Base-by-base conservation (phyloP, 345 rosid species). In the Rhizophora mangle region DNA sequence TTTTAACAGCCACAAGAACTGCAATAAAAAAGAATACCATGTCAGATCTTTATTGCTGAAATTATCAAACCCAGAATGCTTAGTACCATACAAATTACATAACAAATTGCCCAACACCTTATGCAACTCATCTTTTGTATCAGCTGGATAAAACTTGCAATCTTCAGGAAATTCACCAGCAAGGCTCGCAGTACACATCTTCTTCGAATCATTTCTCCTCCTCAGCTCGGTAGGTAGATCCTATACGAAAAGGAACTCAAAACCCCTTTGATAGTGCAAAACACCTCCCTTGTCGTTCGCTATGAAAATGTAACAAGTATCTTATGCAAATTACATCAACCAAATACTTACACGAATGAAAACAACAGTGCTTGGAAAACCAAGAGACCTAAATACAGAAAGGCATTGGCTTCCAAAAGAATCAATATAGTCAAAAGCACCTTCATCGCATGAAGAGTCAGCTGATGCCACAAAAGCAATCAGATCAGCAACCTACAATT, bases 381-480 rank as follows among this genome's bases (percentile, higher is more conserved):
- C 99, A 60, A 89, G 80, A 37, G 93, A 82, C 67, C 96, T 86
- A 63, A 92, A 79, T 61, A 95, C 97, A 21, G 99, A 92, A 76
- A 88, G 90, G 72, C 97, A 95, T 27, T 82, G 89, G 70, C 74
- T 83, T 75, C 99, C 99, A 69, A 92, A 92, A 58, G 89, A 86
- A 81, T 95, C 97, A 21, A 92, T 80, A 72, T 67, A 87, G 76
- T 81, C 78, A 16, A 76, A 77, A 53, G 52, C 37, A 61, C 73
- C 80, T 63, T 82, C 93, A 80, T 87, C 96, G 62, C 74, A 79
- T 18, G 68, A 81, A 20, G 89, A 74, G 67, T 72, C 84, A 20
- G 86, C 89, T 68, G 96, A 92, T 69, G 87, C 93, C 78, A 92
- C 99, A 80, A 95, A 95, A 74, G 93, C 96, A 70, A 95, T 82